These are phyloP conservation scores for Antrodiella citrinella DNA, from an alignment of 768 basidiomycete genomes.

Conservation along the genomic window DNA sequence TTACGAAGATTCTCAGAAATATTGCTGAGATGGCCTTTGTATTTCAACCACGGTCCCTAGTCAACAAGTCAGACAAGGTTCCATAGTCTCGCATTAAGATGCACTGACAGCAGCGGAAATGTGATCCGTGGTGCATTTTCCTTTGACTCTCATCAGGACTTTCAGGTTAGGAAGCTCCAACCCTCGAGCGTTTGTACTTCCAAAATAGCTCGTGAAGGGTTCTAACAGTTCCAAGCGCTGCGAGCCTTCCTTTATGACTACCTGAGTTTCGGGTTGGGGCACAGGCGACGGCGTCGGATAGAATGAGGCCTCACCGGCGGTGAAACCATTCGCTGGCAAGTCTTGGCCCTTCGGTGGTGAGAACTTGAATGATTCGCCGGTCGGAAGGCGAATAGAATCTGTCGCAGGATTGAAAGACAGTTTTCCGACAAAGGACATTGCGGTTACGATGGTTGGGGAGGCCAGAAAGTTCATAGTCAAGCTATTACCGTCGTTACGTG, in stretches of 20 bases:
- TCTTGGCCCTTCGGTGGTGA: slow-evolving; percentile 76
- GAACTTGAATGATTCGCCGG: slow-evolving; percentile 80
- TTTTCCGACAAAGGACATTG: slow-evolving; percentile 93
- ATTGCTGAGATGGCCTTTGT: slow-evolving; percentile 94
- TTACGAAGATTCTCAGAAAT: slow-evolving; percentile 91
- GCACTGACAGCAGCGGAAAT: slow-evolving; percentile 84
- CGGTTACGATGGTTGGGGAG: slow-evolving; percentile 94
- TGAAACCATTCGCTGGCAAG: slow-evolving; percentile 78
- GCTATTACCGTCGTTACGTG: slow-evolving; percentile 92
- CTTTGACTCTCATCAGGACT: slow-evolving; percentile 84
- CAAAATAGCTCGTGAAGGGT: slow-evolving; percentile 80
- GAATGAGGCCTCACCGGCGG: slow-evolving; percentile 61
- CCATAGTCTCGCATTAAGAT: too few species aligned
- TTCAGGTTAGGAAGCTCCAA: slow-evolving; percentile 77
- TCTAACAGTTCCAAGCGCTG: slow-evolving; percentile 81
- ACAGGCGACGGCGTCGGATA: slow-evolving; percentile 70
- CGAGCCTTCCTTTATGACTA: slow-evolving; percentile 72
- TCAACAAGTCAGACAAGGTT: too few species aligned
- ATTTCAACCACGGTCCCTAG: slow-evolving; percentile 96
- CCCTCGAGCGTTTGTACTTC: slow-evolving; percentile 34
- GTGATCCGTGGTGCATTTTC: slow-evolving; percentile 99
- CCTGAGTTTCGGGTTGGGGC: slow-evolving; percentile 67
- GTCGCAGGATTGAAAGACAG: slow-evolving; percentile 90
- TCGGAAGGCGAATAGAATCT: slow-evolving; percentile 58
- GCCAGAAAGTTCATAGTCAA: slow-evolving; percentile 97